Evolutionary conservation across 2,329 filamentous ascomycete species (phyloP), one percentile per base, ranked within the genome.

Genomic region (Gnomoniopsis smithogilvyi): DNA sequence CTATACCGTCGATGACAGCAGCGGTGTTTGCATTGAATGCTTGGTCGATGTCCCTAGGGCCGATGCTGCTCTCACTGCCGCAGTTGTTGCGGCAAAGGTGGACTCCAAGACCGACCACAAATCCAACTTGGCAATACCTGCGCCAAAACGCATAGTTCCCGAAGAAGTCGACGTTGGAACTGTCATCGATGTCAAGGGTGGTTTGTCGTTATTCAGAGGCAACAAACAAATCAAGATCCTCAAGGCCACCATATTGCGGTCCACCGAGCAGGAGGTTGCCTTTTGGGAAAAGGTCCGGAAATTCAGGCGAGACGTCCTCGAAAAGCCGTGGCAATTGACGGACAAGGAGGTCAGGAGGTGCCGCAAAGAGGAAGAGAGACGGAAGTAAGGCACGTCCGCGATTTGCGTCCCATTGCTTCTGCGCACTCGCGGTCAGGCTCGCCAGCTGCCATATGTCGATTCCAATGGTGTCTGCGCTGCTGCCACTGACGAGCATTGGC

Each of bases 1-100:
- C 45, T 85, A 81, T 65, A 86, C 80, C 2, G 70, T 89, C n/a
- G 86, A 89, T 65, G 86, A 89, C 69, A 83, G 85, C 68, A 87
- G 82, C 63, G 86, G 86, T 15, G 72, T 71, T 24, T 85, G 80
- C 59, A 81, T 88, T 22, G 80, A 87, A 60, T 80, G 78, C 54
- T 63, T 69, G 19, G 59, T 73, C 24, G 58, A 64, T 6, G 54
- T 68, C 6, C 62, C 69, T 14, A 68, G 66, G 36, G 52, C 65
- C 22, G 58, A 58, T 12, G 17, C 63, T 10, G 26, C 45, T 33
- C 46, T 33, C 24, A 52, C 55, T 8, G 60, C 36, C 15, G 57
- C 22, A 38, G 21, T 15, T 22, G 41, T 36, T 24, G 38, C 54
- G n/a, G 30, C 19, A 55, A 49, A 19, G 41, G 21, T 6, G 19